A percentile compares a stretch with the other conserved stretches of the same genome.
These are phyloP conservation scores for Boletus eberwhitei DNA, from an alignment of 768 basidiomycete species.

Conservation along the genomic window DNA sequence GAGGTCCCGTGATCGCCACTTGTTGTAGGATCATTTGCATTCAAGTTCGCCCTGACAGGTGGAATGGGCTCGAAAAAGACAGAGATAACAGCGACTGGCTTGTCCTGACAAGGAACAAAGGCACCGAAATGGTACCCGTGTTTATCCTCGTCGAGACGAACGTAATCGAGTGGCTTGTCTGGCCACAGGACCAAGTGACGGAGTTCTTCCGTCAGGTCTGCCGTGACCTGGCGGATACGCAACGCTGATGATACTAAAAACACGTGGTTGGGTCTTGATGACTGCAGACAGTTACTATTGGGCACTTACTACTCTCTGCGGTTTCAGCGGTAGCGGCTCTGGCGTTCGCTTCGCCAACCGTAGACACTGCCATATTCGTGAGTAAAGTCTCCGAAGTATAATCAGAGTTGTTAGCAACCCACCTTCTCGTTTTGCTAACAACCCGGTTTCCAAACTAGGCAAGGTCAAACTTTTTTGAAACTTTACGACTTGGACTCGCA, in stretches of 20 bases:
- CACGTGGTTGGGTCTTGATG: neutral
- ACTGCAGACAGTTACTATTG: neutral
- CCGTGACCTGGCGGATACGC: conserved; percentile 33
- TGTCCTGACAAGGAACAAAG: conserved; percentile 37
- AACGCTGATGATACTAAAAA: conserved; percentile 8
- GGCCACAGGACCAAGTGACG: conserved; percentile 62
- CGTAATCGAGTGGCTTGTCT: conserved; percentile 43
- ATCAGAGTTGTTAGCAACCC: neutral
- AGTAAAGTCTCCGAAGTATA: conserved; percentile 1
- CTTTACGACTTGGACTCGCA: neutral
- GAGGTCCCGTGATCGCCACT: conserved; percentile 7
- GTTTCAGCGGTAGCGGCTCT: neutral
- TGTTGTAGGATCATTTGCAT: conserved; percentile 1
- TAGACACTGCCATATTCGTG: conserved; percentile 2
- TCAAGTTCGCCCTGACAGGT: conserved; percentile 2
- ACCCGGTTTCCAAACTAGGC: conserved; percentile 8
- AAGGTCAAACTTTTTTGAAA: neutral
- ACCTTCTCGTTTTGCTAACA: neutral
- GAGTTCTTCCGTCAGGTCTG: conserved; percentile 44
- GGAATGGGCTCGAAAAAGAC: conserved; percentile 47
- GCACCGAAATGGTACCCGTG: conserved; percentile 53
- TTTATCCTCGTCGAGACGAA: conserved; percentile 51
- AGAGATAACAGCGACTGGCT: conserved; percentile 54
- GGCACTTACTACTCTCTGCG: conserved; percentile 18
- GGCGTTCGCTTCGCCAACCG: conserved; percentile 2